Conservation (phyloP, 2,329 filamentous ascomycete genomes). For the Teratosphaeria destructans region DNA sequence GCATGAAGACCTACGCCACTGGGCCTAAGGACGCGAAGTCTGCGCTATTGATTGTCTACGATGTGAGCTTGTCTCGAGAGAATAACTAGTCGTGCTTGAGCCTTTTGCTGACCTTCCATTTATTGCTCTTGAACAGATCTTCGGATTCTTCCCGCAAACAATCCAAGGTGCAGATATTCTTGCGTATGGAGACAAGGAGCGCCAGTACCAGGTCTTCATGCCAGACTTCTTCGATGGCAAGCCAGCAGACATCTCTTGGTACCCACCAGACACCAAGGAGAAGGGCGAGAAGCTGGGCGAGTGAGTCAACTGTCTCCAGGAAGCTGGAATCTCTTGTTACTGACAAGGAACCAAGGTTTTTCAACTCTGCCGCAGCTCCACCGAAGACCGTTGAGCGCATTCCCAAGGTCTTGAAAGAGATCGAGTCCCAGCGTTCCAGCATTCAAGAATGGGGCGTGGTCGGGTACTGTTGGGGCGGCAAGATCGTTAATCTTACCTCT, state of each 20-base stretch:
- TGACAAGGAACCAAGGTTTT: slow-evolving; percentile 29
- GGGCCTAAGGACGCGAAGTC: slow-evolving; percentile 41
- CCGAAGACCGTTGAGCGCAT: slow-evolving; percentile 47
- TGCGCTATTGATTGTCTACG: slow-evolving; percentile 44
- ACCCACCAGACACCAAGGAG: slow-evolving; percentile 37
- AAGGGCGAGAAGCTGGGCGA: slow-evolving; percentile 49
- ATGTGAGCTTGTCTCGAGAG: background rate
- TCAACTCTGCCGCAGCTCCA: slow-evolving; percentile 46
- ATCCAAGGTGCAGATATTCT: slow-evolving; percentile 55
- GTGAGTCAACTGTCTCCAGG: slow-evolving; percentile 44
- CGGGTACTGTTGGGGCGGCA: slow-evolving; percentile 46
- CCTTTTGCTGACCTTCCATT: background rate
- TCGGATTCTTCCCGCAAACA: slow-evolving; percentile 54
- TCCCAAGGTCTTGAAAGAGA: slow-evolving; percentile 44
- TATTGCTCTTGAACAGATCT: slow-evolving; percentile 37
- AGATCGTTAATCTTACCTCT: slow-evolving; percentile 47
- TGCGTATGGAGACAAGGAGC: slow-evolving; percentile 48
- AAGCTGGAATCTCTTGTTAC: slow-evolving; percentile 8
- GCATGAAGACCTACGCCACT: slow-evolving; percentile 53
- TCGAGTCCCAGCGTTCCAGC: slow-evolving; percentile 36
- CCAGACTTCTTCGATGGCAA: slow-evolving; percentile 73
- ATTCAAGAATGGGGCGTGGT: slow-evolving; percentile 50
- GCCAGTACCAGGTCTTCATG: slow-evolving; percentile 75
- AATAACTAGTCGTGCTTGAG: background rate
- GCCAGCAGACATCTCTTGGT: slow-evolving; percentile 53